These are phyloP conservation scores for Debaryomycetaceae sp. DNA, from an alignment of 1,139 yeast genomes.

Conservation along the genomic window DNA sequence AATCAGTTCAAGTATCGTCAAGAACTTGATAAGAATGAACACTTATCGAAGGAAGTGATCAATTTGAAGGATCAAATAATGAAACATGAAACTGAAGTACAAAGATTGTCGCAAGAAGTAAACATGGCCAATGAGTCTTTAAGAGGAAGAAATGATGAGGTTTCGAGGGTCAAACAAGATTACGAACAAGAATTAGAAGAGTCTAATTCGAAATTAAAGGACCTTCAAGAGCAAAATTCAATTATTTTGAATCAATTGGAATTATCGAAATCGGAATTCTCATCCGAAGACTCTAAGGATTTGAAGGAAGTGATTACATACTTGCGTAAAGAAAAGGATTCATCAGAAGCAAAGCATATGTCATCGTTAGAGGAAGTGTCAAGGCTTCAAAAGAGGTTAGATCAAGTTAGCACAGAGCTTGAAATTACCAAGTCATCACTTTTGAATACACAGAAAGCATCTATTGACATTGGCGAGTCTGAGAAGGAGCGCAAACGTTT, in stretches of 20 bases:
- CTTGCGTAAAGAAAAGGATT: slow-evolving; percentile 75
- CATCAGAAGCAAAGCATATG: slow-evolving; percentile 57
- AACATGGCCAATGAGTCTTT: slow-evolving; percentile 14
- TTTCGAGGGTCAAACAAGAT: slow-evolving; percentile 21
- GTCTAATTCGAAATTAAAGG: slow-evolving; percentile 47
- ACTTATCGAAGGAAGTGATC: slow-evolving; percentile 45
- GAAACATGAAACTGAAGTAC: slow-evolving; percentile 32
- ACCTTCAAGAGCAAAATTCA: slow-evolving; percentile 62
- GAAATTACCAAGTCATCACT: slow-evolving; percentile 45
- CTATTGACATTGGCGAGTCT: slow-evolving; percentile 35
- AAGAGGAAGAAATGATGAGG: slow-evolving; percentile 22
- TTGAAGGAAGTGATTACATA: slow-evolving; percentile 56
- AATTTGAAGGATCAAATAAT: slow-evolving; percentile 42
- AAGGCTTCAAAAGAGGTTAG: slow-evolving; percentile 42
- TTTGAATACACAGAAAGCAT: slow-evolving; percentile 28
- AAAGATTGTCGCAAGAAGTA: slow-evolving; percentile 26
- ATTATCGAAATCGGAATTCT: slow-evolving; percentile 19
- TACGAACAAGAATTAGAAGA: slow-evolving; percentile 54
- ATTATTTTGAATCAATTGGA: slow-evolving; percentile 72
- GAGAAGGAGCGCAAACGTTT: slow-evolving; percentile 51
- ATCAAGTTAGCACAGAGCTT: slow-evolving; percentile 39
- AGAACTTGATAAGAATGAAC: slow-evolving; percentile 56
- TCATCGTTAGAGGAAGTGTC: slow-evolving; percentile 47
- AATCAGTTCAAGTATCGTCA: slow-evolving; percentile 54
- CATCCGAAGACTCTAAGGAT: slow-evolving; percentile 16